Percentiles rank a stretch among this genome's conserved stretches.
Evolutionary conservation across 1,139 yeast species (phyloP).

Genomic region (Kazachstania sp.): DNA sequence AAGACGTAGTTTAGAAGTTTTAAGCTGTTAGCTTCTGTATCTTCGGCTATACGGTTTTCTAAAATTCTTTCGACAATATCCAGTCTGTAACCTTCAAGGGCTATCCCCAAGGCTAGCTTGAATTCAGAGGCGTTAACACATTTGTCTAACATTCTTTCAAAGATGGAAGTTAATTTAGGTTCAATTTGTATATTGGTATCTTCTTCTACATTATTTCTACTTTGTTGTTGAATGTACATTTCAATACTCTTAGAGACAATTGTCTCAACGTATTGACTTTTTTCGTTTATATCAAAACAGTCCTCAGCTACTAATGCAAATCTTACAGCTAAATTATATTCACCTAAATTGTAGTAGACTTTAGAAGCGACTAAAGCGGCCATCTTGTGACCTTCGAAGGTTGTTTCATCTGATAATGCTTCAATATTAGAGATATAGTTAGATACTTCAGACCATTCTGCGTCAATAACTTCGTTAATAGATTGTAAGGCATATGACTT

Average conservation of each 20-base stretch:
- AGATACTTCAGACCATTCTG: conserved; percentile 96
- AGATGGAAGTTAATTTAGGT: conserved; percentile 55
- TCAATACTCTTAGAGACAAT: conserved; percentile 89
- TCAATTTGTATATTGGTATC: conserved; percentile 39
- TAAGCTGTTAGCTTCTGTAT: conserved; percentile 44
- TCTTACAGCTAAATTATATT: conserved; percentile 81
- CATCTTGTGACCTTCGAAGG: conserved; percentile 64
- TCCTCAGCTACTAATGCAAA: conserved; percentile 82
- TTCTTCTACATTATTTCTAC: conserved; percentile 40
- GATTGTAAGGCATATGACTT: conserved; percentile 81
- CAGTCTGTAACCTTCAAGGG: conserved; percentile 78
- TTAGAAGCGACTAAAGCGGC: conserved; percentile 93
- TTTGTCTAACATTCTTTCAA: conserved; percentile 78
- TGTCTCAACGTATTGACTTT: conserved; percentile 85
- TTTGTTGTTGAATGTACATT: conserved; percentile 62
- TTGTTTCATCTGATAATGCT: conserved; percentile 78
- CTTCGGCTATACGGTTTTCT: conserved; percentile 36
- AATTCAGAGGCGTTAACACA: conserved; percentile 66
- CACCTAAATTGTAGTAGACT: conserved; percentile 92
- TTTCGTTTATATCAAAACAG: conserved; percentile 56
- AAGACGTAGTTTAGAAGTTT: conserved; percentile 65
- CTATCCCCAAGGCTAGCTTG: conserved; percentile 81
- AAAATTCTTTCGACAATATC: conserved; percentile 69
- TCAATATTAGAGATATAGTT: conserved; percentile 80
- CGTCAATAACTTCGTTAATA: conserved; percentile 75